These are phyloP conservation scores for Rhizopus delemar DNA, from an alignment of 371 early-diverging fungal genomes.

Conservation along the genomic window DNA sequence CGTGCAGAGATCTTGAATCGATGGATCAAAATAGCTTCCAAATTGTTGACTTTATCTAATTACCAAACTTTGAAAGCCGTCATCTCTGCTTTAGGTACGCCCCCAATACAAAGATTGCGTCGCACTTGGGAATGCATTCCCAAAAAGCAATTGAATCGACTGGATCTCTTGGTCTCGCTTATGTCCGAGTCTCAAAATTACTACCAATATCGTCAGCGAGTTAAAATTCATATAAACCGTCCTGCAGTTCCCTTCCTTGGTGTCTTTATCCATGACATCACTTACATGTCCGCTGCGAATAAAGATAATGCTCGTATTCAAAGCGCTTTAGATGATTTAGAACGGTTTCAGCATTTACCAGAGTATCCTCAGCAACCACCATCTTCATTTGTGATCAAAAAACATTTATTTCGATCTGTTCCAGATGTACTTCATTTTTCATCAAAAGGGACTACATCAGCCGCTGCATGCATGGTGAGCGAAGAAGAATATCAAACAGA, in stretches of 20 bases:
- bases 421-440: constrained; percentile 29
- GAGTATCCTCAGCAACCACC: constrained; percentile 57
- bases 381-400: constrained; percentile 43
- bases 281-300: constrained; percentile 60
- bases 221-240: constrained; percentile 19
- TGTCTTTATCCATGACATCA: constrained; percentile 71
- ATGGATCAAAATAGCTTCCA: constrained; percentile 71
- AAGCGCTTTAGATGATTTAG: constrained; percentile 43
- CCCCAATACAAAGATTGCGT: constrained; percentile 69
- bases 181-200: constrained; percentile 73
- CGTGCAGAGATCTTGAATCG: constrained; percentile 60
- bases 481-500: constrained; percentile 17
- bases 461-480: constrained; percentile 14
- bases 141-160: constrained; percentile 56
- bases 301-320: constrained; percentile 42
- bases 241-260: constrained; percentile 76
- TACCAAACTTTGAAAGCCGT: constrained; percentile 73
- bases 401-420: constrained; percentile 46
- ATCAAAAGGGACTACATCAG: constrained; percentile 7
- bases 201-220: constrained; percentile 58
- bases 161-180: constrained; percentile 53
- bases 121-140: constrained; percentile 74
- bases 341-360: constrained; percentile 55
- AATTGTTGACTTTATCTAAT: constrained; percentile 59
- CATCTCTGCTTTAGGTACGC: constrained; percentile 64